Base-by-base conservation (phyloP, 495 filamentous ascomycete species). In the Recurvomyces mirabilis region DNA sequence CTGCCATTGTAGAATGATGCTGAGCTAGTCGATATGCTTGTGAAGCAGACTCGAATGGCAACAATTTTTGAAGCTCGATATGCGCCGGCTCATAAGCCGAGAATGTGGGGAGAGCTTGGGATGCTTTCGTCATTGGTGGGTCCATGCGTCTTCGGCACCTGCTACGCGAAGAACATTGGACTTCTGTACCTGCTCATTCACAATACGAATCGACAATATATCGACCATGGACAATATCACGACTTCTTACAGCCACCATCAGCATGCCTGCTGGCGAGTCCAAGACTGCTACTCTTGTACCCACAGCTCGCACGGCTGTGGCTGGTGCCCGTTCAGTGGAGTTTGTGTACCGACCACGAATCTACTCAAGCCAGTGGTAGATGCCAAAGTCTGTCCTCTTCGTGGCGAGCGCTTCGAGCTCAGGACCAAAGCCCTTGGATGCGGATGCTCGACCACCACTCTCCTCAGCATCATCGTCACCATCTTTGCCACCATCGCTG, bases 1-100 rank as follows among this genome's bases (percentile, higher is more conserved):
- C 36, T 11, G 54, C 40, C 59, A 62, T 62, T 21, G 19, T 51
- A 42, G 22, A 6, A 13, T 37, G 3, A 37, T 37, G 14, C 4
- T 15, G 5, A 2, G 30, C 30, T 3, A n/a, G 4, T 3, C 13
- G n/a, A n/a, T 9, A 30, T 30, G 26, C n/a, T 30, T 9, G n/a
- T 30, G 26, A 9, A n/a, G 6, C 12, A 35, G 15, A 11, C 18
- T 17, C 12, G 18, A 17, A n/a, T n/a, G n/a, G n/a, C n/a, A n/a
- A n/a, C n/a, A n/a, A n/a, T n/a, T n/a, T n/a, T n/a, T n/a, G n/a
- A n/a, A n/a, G n/a, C n/a, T n/a, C n/a, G 32, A 35, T 35, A 11
- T 9, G 7, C 32, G 9, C n/a, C n/a, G n/a, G n/a, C n/a, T n/a
- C n/a, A n/a, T n/a, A n/a, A n/a, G n/a, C n/a, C n/a, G n/a, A n/a